phyloP scores from a whole-genome alignment of 2,329 filamentous ascomycete species.

The Fusarium nygamai region DNA sequence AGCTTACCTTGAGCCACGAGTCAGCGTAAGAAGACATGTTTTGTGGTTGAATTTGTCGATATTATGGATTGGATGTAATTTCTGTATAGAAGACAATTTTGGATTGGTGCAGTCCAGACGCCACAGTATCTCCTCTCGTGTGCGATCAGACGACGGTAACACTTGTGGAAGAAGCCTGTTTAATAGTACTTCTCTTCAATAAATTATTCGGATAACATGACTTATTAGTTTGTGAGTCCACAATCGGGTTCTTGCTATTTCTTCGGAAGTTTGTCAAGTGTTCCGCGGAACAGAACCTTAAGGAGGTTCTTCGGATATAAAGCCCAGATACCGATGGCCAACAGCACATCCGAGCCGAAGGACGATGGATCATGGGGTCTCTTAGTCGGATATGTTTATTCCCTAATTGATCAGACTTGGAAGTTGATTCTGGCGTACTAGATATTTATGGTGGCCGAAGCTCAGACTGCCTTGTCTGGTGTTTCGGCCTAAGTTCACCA shows the following conservation, averaged over 20 bases:
- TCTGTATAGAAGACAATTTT: neutral
- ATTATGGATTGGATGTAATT: neutral
- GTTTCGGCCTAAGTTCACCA: neutral
- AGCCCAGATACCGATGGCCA: neutral
- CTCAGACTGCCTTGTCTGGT: no score
- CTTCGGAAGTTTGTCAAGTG: neutral
- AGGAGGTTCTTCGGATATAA: neutral
- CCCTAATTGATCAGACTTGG: neutral
- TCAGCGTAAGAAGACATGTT: neutral
- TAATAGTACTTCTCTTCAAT: neutral
- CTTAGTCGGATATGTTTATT: neutral
- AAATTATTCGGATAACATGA: accelerated
- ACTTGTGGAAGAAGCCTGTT: neutral
- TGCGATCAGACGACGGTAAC: no score
- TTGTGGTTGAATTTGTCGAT: neutral
- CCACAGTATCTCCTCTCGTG: accelerated
- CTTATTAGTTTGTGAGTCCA: accelerated
- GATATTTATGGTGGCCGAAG: accelerated
- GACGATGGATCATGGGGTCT: no score
- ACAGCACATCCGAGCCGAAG: neutral
- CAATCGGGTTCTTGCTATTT: neutral
- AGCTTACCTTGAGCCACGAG: neutral
- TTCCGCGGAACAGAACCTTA: neutral
- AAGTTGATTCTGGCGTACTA: neutral
- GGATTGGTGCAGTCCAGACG: neutral